Base-by-base conservation (phyloP, 2,329 filamentous ascomycete genomes). In the Xylariales sp. region DNA sequence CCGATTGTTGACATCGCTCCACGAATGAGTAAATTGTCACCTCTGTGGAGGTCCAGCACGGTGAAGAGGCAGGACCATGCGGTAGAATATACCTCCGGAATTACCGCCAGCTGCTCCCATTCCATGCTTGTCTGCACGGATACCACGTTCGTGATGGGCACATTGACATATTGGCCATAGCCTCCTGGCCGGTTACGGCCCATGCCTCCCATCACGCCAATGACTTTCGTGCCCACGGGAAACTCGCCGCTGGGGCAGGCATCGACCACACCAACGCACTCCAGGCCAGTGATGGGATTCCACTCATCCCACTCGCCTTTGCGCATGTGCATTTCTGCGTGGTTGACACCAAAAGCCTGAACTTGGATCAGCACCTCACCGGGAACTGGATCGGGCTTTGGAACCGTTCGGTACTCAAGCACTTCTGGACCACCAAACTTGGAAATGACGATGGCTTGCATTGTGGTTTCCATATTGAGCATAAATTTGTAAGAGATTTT, bases 321-420 rank as follows among this genome's bases (percentile, higher is more conserved):
- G 16, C 65, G 60, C 64, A 69, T 68, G 46, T 68, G 61, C 57
- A 66, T 65, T 46, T 69, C 65, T 7, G 65, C 66, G 41, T 67
- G 63, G 43, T 69, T 67, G 28, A 67, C 43, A 4, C 65, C 65
- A 35, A 69, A 69, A 7, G 65, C 64, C 41, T 56, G 51, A 28
- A 67, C 55, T 40, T 52, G 42, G 44, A 66, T 52, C 12, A 63
- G 45, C 1, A 55, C 56, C 28, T 60, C 42, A 36, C 58, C 57
- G 1, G 29, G 25, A 13, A 37, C 28, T 5, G 59, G 54, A 2
- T 37, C 30, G 6, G 60, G 56, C 33, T 53, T 56, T n/a, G 49
- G 36, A 15, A 55, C 52, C 3, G 37, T 40, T 32, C 49, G 43
- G 34, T 49, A 39, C 13, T 44, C 36, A n/a, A 62, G 53, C 34